These are phyloP conservation scores for Leptographium flavum DNA, from an alignment of 2,329 filamentous ascomycete species.

Conservation along the genomic window DNA sequence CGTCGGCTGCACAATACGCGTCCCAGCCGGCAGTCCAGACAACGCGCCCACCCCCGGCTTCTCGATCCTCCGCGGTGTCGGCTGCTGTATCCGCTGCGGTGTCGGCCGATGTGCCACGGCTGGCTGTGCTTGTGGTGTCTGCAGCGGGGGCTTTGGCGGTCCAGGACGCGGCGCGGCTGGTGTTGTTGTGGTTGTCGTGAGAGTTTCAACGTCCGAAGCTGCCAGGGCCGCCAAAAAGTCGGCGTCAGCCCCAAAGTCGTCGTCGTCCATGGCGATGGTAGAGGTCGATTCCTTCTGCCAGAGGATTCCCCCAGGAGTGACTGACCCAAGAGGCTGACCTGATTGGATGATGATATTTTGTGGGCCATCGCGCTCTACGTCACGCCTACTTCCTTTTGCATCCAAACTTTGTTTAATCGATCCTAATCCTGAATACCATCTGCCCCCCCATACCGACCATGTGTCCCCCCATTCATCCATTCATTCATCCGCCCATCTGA, in stretches of 20 bases:
- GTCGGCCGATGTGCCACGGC: constrained; percentile 22
- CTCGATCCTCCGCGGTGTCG: constrained; percentile 41
- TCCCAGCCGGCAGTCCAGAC: too few species aligned
- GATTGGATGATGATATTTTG: too few species aligned
- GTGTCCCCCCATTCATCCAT: not conserved
- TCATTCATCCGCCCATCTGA: not conserved
- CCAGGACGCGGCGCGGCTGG: not conserved
- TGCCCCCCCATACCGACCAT: not conserved
- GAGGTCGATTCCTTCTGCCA: too few species aligned
- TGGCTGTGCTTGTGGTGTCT: constrained; percentile 9
- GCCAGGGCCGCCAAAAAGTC: constrained; percentile 42
- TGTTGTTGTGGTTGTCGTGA: not conserved
- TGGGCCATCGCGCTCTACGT: too few species aligned
- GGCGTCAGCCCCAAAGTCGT: constrained; percentile 43
- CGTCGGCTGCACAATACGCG: constrained; percentile 69
- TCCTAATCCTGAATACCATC: too few species aligned
- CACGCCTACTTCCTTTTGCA: too few species aligned
- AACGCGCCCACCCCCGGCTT: constrained; percentile 9
- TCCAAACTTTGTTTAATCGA: too few species aligned
- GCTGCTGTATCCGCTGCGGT: constrained; percentile 31
- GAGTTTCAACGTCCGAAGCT: constrained; percentile 28
- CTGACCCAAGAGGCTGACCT: too few species aligned
- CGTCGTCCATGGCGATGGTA: constrained; percentile 20
- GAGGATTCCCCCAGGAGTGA: too few species aligned
- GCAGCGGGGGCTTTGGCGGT: constrained; percentile 10